Evolutionary conservation across 2,329 filamentous ascomycete species (phyloP).

Genomic region (Alternaria arbusti): DNA sequence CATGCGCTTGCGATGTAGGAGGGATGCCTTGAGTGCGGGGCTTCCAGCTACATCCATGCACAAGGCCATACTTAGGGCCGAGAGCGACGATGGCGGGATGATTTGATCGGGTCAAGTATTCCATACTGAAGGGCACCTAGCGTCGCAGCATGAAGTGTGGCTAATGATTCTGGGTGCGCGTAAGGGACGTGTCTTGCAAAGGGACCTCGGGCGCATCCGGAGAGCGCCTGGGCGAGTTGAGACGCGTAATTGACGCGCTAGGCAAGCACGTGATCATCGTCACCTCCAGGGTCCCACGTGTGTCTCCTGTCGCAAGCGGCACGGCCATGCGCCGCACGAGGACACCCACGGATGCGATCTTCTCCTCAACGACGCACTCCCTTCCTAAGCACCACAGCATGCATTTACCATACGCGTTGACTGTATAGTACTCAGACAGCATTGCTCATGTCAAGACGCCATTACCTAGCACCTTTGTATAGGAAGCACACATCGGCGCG

Average conservation of each 20-base stretch:
- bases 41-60: neutral
- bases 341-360: neutral
- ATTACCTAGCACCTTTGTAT: neutral
- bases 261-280: neutral
- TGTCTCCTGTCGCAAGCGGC: neutral
- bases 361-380: neutral
- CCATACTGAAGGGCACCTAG: neutral
- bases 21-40: neutral
- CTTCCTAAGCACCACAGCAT: rapidly evolving
- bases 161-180: neutral
- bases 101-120: neutral
- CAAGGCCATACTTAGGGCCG: neutral
- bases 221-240: neutral
- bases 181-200: neutral
- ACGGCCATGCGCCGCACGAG: neutral
- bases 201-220: too few species aligned
- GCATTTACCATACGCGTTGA: rapidly evolving
- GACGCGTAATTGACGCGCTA: neutral
- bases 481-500: neutral
- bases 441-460: neutral
- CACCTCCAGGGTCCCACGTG: neutral
- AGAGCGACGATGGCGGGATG: neutral
- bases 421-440: neutral
- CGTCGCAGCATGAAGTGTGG: neutral
- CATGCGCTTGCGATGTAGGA: neutral